Conservation (phyloP, 495 filamentous ascomycete genomes). For the Chaetomium cochliodes region DNA sequence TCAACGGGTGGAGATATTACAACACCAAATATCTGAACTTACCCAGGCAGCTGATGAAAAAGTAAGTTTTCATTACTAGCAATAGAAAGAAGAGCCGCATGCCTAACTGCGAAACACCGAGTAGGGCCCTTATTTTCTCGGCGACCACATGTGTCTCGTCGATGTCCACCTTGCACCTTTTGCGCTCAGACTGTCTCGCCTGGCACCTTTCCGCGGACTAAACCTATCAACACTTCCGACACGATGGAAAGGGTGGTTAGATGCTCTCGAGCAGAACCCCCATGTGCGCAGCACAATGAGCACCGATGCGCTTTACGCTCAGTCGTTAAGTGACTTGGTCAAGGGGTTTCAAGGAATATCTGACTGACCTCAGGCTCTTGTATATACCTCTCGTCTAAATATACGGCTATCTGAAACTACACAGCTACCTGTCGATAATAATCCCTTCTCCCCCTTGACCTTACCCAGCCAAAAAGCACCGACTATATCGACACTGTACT, state of each 20-base stretch:
- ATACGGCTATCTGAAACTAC: too few relatives aligned
- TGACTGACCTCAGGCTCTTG: neutral
- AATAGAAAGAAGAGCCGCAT: neutral
- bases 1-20: conserved; percentile 62
- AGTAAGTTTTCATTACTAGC: conserved; percentile 14
- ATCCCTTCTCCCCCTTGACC: too few relatives aligned
- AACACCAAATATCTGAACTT: conserved; percentile 66
- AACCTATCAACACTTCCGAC: conserved; percentile 65
- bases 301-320: conserved; percentile 67
- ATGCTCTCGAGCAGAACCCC: conserved; percentile 75
- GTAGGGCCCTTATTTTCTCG: conserved; percentile 80
- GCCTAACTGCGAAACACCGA: conserved; percentile 36
- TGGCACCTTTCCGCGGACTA: conserved; percentile 81
- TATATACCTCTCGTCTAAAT: neutral
- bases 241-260: conserved; percentile 74
- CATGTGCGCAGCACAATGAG: conserved; percentile 78
- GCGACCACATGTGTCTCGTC: conserved; percentile 68
- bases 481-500: too few relatives aligned
- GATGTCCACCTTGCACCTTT: conserved; percentile 90
- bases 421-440: too few relatives aligned
- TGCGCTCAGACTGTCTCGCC: conserved; percentile 69
- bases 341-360: conserved; percentile 19
- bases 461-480: too few relatives aligned
- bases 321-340: conserved; percentile 65
- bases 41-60: conserved; percentile 57